phyloP scores from a whole-genome alignment of 768 basidiomycete genomes.

The Hemileccinum impolitum region DNA sequence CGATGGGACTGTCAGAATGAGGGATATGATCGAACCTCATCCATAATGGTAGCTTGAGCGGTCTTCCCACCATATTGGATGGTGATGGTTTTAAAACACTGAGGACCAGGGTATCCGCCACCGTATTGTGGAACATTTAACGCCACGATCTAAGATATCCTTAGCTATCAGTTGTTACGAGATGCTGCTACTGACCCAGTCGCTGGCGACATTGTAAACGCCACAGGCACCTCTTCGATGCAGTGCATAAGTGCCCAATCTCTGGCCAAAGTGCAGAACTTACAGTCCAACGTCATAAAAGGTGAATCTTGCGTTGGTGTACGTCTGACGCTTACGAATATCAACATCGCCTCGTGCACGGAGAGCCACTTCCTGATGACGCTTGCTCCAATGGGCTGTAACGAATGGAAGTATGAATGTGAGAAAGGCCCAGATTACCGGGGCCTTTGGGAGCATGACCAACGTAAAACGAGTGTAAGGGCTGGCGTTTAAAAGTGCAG shows the following conservation, averaged over 20 bases:
- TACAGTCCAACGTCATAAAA: slow-evolving; percentile 57
- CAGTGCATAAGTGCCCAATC: slow-evolving; percentile 5
- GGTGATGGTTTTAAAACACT: slow-evolving; percentile 60
- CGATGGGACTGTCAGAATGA: neutral
- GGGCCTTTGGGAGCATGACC: slow-evolving; percentile 22
- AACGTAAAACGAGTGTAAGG: slow-evolving; percentile 21
- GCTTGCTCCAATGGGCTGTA: slow-evolving; percentile 34
- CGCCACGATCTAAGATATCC: slow-evolving; percentile 46
- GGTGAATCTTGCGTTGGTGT: slow-evolving; percentile 41
- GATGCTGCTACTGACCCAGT: slow-evolving; percentile 39
- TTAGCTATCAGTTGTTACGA: slow-evolving; percentile 3
- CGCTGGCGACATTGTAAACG: slow-evolving; percentile 31
- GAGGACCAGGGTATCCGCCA: slow-evolving; percentile 55
- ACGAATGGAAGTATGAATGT: slow-evolving; percentile 34
- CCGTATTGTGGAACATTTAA: slow-evolving; percentile 55
- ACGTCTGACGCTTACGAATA: slow-evolving; percentile 38
- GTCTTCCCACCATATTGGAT: slow-evolving; percentile 62
- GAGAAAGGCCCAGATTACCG: slow-evolving; percentile 33
- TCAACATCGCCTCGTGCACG: slow-evolving; percentile 42
- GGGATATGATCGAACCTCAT: slow-evolving; percentile 43
- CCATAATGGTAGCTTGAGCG: slow-evolving; percentile 54
- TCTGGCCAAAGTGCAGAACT: slow-evolving; percentile 11
- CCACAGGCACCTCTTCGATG: slow-evolving; percentile 56
- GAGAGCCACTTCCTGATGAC: slow-evolving; percentile 48
- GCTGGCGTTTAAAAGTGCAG: slow-evolving; percentile 12